Conservation (phyloP, 1,139 yeast genomes). For the Saccharomyces hybrid region DNA sequence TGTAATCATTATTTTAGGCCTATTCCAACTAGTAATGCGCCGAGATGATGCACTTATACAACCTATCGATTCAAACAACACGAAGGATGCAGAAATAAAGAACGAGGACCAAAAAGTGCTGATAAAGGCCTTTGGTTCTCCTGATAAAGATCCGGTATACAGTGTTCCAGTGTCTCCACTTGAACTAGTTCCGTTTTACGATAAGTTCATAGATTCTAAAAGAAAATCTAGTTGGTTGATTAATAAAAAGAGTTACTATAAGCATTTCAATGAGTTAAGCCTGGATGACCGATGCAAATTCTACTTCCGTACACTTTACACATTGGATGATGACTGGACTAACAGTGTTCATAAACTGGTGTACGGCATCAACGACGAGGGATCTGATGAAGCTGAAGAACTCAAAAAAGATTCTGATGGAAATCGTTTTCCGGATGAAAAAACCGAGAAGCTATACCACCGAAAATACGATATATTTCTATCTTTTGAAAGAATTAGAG, state of each 20-base stretch:
- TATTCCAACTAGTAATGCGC: not conserved
- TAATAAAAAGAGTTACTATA: conserved; percentile 4
- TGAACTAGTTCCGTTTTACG: conserved; percentile 11
- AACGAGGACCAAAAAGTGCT: not conserved
- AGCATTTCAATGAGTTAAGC: conserved; percentile 9
- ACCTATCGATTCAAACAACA: not conserved
- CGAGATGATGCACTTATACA: not conserved
- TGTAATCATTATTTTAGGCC: not conserved
- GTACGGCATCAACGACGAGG: conserved; percentile 11
- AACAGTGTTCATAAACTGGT: conserved; percentile 8
- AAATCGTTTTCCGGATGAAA: conserved; percentile 3
- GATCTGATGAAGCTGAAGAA: not conserved
- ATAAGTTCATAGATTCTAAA: conserved; percentile 2
- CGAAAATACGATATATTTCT: conserved; percentile 9
- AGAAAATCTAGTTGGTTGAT: conserved; percentile 8
- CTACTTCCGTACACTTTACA: conserved; percentile 13
- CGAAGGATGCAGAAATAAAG: not conserved
- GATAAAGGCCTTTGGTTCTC: not conserved
- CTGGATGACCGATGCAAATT: conserved; percentile 10
- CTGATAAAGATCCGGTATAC: not conserved
- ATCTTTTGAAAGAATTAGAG: conserved; percentile 12
- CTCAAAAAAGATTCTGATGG: conserved; percentile 6
- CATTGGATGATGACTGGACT: conserved; percentile 12
- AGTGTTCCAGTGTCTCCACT: conserved; percentile 8
- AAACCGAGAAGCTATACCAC: conserved; percentile 5